These are phyloP conservation scores for Flammula alnicola DNA, from an alignment of 1,284 basidiomycete genomes.

Conservation along the genomic window DNA sequence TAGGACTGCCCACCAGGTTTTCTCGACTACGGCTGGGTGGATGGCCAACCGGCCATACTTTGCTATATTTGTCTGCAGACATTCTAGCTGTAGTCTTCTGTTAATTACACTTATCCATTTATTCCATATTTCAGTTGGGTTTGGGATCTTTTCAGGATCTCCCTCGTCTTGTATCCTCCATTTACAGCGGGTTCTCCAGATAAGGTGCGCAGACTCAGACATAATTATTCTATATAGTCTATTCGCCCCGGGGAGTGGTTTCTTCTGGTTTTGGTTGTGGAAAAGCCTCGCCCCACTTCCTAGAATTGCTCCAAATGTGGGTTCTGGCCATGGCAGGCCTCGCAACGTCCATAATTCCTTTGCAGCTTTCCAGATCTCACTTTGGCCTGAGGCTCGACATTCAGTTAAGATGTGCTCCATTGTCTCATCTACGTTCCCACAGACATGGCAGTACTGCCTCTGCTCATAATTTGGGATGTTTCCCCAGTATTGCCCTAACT, in stretches of 20 bases:
- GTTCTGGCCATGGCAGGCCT: slow-evolving; percentile 19
- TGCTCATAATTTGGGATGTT: slow-evolving; percentile 19
- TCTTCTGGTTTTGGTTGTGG: not conserved
- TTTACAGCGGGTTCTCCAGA: slow-evolving; percentile 25
- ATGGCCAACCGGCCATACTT: slow-evolving; percentile 6
- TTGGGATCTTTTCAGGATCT: not conserved
- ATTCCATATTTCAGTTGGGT: not conserved
- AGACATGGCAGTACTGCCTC: slow-evolving; percentile 21
- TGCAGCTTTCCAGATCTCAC: slow-evolving; percentile 26
- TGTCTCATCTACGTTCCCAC: slow-evolving; percentile 18
- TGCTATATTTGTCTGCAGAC: slow-evolving; percentile 1
- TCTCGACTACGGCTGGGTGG: not conserved
- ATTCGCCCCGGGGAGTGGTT: not conserved
- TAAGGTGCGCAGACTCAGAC: slow-evolving; percentile 24
- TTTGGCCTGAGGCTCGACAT: slow-evolving; percentile 25
- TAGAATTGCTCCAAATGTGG: slow-evolving; percentile 17
- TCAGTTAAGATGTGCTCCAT: slow-evolving; percentile 33
- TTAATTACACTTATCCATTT: slow-evolving; percentile 8
- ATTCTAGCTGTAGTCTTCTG: slow-evolving; percentile 7
- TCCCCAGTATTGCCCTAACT: slow-evolving; percentile 15
- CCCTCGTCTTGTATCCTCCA: slow-evolving; percentile 17
- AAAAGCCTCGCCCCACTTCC: not conserved
- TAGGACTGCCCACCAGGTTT: slow-evolving; percentile 12
- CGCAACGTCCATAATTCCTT: slow-evolving; percentile 23
- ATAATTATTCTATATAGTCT: slow-evolving; percentile 23